Percentiles rank a stretch among this genome's conserved stretches.
These are phyloP conservation scores for Didymella pomorum DNA, from an alignment of 2,329 filamentous ascomycete species.

Conservation along the genomic window DNA sequence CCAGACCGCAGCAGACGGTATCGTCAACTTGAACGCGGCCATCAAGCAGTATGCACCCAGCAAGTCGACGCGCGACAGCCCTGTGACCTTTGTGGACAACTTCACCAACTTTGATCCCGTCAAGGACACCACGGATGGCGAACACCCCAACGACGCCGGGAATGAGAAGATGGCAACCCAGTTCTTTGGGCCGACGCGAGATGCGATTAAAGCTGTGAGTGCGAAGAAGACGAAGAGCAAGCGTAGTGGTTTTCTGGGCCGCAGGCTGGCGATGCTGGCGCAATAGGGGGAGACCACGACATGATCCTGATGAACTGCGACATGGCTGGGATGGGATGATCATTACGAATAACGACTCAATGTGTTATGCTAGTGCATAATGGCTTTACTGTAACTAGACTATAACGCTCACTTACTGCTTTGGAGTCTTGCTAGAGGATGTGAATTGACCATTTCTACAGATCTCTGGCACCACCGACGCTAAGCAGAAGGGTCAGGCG, in stretches of 20 bases:
- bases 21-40: conserved; percentile 31
- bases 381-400: conserved; percentile 3
- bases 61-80: conserved; percentile 32
- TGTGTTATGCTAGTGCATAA: conserved; percentile 12
- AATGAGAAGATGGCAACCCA: conserved; percentile 42
- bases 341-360: conserved; percentile 17
- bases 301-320: background rate
- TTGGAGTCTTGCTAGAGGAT: background rate
- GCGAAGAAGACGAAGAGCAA: conserved; percentile 8
- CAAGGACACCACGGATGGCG: conserved; percentile 45
- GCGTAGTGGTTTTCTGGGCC: conserved; percentile 10
- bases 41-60: conserved; percentile 31
- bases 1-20: conserved; percentile 23
- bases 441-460: conserved; percentile 10
- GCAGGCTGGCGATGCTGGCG: conserved; percentile 14
- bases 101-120: conserved; percentile 38
- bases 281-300: conserved; percentile 3
- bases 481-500: background rate
- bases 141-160: conserved; percentile 45
- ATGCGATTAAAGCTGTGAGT: conserved; percentile 24
- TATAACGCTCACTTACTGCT: background rate
- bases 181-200: conserved; percentile 34
- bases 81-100: conserved; percentile 43
- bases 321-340: conserved; percentile 5
- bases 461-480: conserved; percentile 4